Conservation (phyloP, 768 basidiomycete species). For the Agaricus blazei region DNA sequence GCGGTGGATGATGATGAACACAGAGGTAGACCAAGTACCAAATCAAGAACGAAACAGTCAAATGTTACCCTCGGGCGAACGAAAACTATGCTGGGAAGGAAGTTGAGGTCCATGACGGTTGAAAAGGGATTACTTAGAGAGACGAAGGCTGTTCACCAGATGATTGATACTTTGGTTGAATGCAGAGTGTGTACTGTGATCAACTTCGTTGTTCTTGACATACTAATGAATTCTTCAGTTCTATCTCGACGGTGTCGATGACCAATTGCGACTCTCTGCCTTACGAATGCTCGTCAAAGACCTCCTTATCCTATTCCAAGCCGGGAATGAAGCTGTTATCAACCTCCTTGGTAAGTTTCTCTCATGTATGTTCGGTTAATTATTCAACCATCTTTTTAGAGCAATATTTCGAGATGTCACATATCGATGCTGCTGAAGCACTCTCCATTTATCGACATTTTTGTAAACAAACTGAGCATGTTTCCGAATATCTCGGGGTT, state of each 20-base stretch:
- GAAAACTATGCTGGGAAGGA: conserved; percentile 78
- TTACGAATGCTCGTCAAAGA: conserved; percentile 95
- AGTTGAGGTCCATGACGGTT: conserved; percentile 86
- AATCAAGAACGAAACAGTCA: conserved; percentile 21
- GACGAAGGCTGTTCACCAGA: conserved; percentile 83
- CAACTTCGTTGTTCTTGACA: neutral
- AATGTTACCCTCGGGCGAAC: conserved; percentile 44
- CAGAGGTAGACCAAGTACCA: conserved; percentile 23
- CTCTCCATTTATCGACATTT: conserved; percentile 89
- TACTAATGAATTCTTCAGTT: conserved; percentile 51
- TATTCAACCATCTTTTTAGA: conserved; percentile 44
- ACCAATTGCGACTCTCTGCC: conserved; percentile 85
- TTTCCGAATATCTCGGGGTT: conserved; percentile 88
- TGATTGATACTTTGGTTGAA: conserved; percentile 85
- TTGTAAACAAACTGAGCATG: conserved; percentile 87
- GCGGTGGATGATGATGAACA: conserved; percentile 56
- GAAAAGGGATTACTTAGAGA: conserved; percentile 94
- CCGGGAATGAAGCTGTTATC: conserved; percentile 91
- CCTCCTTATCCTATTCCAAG: conserved; percentile 90
- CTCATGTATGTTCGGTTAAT: neutral
- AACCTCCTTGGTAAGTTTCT: conserved; percentile 62
- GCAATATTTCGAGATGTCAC: conserved; percentile 98
- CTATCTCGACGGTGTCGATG: conserved; percentile 89
- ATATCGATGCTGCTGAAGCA: conserved; percentile 82
- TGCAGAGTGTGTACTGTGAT: conserved; percentile 63